Conservation (phyloP, 164 flowering plant genomes). For the Aristolochia fimbriata region DNA sequence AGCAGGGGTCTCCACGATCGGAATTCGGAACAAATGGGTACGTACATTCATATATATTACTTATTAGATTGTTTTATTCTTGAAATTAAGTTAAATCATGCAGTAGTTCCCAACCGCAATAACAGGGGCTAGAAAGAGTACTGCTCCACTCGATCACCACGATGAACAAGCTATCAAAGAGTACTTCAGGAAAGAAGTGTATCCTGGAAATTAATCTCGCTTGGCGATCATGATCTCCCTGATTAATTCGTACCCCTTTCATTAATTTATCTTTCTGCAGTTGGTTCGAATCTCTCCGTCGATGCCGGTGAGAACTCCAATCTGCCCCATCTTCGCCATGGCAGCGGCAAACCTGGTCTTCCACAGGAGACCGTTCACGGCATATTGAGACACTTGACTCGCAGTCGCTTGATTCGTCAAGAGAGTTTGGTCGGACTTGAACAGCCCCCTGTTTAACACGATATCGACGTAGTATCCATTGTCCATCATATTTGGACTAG, state of each 20-base stretch:
- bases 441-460: constrained; percentile 26
- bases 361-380: constrained; percentile 21
- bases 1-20: no score
- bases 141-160: no score
- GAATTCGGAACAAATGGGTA: no score
- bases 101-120: no score
- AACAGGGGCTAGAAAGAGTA: no score
- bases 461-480: constrained; percentile 28
- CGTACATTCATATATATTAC: no score
- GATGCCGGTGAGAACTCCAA: constrained; percentile 44
- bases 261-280: constrained; percentile 39
- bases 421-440: constrained; percentile 53
- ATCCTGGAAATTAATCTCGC: no score
- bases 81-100: no score
- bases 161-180: no score
- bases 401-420: constrained; percentile 24
- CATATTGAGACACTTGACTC: constrained; percentile 28
- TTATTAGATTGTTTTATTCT: no score
- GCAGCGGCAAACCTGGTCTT: constrained; percentile 33
- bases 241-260: background rate
- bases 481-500: constrained; percentile 26
- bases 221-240: no score
- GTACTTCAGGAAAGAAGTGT: no score
- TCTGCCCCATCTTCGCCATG: constrained; percentile 58
- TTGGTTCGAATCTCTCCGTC: constrained; percentile 41